Evolutionary conservation across 257 asterid species (phyloP).

Genomic region (Knoxia roxburghii): DNA sequence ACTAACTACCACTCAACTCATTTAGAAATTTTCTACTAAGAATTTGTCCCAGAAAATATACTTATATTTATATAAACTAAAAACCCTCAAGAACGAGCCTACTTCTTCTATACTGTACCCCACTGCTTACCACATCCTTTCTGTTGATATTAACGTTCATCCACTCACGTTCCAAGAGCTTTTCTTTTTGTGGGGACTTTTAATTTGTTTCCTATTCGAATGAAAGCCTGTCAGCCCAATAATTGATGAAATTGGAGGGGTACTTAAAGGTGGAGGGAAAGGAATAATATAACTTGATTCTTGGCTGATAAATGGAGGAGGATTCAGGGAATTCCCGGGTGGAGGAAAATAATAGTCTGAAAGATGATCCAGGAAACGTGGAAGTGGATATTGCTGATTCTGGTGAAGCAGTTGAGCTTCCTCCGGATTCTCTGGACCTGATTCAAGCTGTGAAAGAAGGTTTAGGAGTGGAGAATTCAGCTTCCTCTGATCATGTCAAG

Average conservation of each 20-base stretch:
- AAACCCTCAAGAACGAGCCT: constrained; percentile 3
- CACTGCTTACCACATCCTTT: constrained; percentile 4
- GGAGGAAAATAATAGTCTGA: neutral
- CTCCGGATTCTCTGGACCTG: constrained; percentile 4
- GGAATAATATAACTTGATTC: neutral
- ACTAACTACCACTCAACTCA: constrained; percentile 15
- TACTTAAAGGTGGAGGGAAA: neutral
- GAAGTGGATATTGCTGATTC: constrained; percentile 8
- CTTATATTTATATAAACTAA: too few species aligned
- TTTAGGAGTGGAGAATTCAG: neutral
- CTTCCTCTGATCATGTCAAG: constrained; percentile 5
- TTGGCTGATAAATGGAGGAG: neutral
- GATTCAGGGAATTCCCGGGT: neutral
- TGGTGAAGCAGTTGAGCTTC: neutral
- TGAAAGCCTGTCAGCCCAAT: neutral
- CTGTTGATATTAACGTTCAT: neutral
- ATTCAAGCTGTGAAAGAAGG: neutral
- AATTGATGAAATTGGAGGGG: neutral
- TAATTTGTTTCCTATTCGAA: neutral
- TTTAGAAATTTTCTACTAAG: too few species aligned
- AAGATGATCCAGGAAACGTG: neutral
- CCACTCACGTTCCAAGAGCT: neutral
- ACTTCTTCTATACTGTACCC: neutral
- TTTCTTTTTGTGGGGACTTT: neutral
- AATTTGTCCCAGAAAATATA: too few species aligned